Evolutionary conservation across 768 basidiomycete species (phyloP).

Genomic region (Suillus subluteus): DNA sequence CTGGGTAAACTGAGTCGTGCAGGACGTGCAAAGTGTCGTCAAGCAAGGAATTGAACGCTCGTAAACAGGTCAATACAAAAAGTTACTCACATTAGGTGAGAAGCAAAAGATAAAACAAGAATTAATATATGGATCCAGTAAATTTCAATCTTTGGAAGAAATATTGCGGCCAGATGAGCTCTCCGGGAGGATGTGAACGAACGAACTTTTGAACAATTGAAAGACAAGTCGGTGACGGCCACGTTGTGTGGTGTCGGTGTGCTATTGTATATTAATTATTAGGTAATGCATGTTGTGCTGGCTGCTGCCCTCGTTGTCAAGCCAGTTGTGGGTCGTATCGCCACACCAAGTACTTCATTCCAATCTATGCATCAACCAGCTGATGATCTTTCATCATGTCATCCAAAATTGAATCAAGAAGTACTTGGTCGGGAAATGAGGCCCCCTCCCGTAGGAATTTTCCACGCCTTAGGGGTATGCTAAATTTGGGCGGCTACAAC

Average conservation of each 20-base stretch:
- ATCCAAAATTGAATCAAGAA: too few species aligned
- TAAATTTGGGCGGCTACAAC: too few species aligned
- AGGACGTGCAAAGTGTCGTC: constrained; percentile 29
- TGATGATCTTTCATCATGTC: too few species aligned
- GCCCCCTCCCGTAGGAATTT: too few species aligned
- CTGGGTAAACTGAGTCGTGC: constrained; percentile 20
- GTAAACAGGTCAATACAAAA: constrained; percentile 38
- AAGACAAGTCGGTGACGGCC: background rate
- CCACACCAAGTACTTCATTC: background rate
- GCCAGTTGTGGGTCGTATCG: background rate
- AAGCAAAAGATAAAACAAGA: background rate
- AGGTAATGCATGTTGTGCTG: background rate
- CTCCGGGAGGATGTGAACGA: background rate
- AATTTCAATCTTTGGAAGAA: background rate
- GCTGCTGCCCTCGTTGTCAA: constrained; percentile 4
- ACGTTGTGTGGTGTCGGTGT: constrained; percentile 4
- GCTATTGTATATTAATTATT: background rate
- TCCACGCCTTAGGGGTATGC: too few species aligned
- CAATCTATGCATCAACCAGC: too few species aligned
- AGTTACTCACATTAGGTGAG: constrained; percentile 6
- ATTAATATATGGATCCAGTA: too few species aligned
- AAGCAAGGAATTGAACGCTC: constrained; percentile 23
- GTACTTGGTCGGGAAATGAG: too few species aligned
- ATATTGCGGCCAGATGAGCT: background rate
- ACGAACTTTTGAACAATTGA: background rate